Evolutionary conservation across 495 filamentous ascomycete species (phyloP), one percentile per base, ranked within the genome.

Genomic region (Parathielavia hyrcaniae): DNA sequence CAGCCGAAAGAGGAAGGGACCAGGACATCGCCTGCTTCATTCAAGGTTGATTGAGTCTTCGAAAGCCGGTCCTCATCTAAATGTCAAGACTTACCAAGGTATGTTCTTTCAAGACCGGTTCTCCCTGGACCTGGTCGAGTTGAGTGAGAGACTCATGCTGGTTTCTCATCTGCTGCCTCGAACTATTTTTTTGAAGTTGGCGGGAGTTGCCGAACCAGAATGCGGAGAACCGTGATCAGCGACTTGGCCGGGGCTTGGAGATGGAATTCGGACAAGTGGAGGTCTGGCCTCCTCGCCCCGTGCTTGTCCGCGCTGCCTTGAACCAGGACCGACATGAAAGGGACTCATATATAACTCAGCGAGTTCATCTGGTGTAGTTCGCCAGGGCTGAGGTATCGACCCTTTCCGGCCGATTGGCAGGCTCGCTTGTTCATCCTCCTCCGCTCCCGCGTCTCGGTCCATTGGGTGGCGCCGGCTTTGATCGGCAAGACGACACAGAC

Each of bases 241-340:
- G 14, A 14, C 45, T 60, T 40, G 57, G 17, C 58, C 53, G 58
- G 58, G 51, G 44, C 26, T 49, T 51, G 47, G 47, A 51, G 46
- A 61, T 61, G 58, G 58, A 46, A 53, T 51, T 20, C 58, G 58
- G 58, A 61, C 53, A 46, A 17, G 53, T 57, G 58, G 58, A 60
- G 55, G 20, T 10, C 41, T 10, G 30, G 50, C 30, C 48, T 20
- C 30, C 48, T 41, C 36, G 36, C 20, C 50, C 32, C 39, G 30
- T 40, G 40, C 51, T 53, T 41, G 19, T 40, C 22, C 38, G 11
- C 22, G 36, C n/a, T n/a, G n/a, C n/a, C n/a, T 50, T 6, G 55
- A 50, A 16, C 14, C 8, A 14, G 14, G 45, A 17, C 13, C 45
- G 22, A 17, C 39, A 19, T 2, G 13, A 10, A 2, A 38, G 35